phyloP scores from a whole-genome alignment of 495 filamentous ascomycete genomes.

The Sphaerosporella brunnea region DNA sequence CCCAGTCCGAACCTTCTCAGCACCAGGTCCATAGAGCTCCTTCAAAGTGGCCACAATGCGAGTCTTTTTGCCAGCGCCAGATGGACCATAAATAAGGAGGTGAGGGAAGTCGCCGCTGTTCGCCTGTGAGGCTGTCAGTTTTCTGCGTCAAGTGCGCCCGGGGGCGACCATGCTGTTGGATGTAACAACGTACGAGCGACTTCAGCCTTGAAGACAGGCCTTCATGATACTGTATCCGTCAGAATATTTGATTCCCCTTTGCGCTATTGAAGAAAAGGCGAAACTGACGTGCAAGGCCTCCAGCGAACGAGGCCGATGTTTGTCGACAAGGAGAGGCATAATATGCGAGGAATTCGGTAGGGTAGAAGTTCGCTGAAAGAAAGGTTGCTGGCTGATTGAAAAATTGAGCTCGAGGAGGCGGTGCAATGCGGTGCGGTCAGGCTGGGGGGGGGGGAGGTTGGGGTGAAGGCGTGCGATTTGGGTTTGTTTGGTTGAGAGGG shows the following conservation, averaged over 20 bases:
- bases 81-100: slow-evolving; percentile 88
- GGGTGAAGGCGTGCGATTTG: too few relatives aligned
- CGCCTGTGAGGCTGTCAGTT: slow-evolving; percentile 40
- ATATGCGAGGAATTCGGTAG: background rate
- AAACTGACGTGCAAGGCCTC: slow-evolving; percentile 49
- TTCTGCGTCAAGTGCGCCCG: background rate
- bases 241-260: too few relatives aligned
- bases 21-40: slow-evolving; percentile 77
- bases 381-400: too few relatives aligned
- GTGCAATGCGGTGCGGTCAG: too few relatives aligned
- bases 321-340: slow-evolving; percentile 52
- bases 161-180: background rate
- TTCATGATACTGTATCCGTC: slow-evolving; percentile 36
- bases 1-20: slow-evolving; percentile 42
- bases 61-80: slow-evolving; percentile 93
- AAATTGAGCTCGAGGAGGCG: too few relatives aligned
- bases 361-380: background rate
- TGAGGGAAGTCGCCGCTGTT: slow-evolving; percentile 95
- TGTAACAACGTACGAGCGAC: slow-evolving; percentile 48
- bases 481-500: too few relatives aligned
- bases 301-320: slow-evolving; percentile 74
- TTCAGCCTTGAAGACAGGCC: slow-evolving; percentile 75
- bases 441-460: too few relatives aligned
- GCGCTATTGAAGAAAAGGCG: background rate
- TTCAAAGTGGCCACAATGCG: slow-evolving; percentile 85